Evolutionary conservation across 495 filamentous ascomycete genomes (phyloP).

Genomic region (Xylaria bambusicola): DNA sequence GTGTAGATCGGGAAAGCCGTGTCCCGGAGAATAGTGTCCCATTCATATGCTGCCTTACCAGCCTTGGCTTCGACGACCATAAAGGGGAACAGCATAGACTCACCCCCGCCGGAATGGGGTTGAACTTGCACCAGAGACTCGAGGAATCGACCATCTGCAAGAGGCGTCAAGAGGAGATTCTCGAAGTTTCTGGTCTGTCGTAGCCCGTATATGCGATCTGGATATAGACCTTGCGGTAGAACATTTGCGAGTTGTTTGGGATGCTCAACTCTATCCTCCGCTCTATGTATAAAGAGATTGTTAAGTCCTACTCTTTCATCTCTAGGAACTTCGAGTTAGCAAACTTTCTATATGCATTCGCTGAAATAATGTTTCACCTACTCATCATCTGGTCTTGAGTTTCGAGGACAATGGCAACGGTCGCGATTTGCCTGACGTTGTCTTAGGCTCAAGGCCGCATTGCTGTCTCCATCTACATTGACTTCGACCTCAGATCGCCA

Average conservation of each 20-base stretch:
- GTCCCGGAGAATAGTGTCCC: neutral
- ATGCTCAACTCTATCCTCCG: neutral
- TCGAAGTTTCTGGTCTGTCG: neutral
- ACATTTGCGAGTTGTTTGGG: too few relatives aligned
- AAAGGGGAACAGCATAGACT: neutral
- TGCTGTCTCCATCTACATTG: too few relatives aligned
- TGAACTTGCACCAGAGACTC: too few relatives aligned
- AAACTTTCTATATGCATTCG: too few relatives aligned
- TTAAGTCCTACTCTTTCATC: neutral
- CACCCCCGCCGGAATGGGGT: too few relatives aligned
- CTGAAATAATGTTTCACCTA: too few relatives aligned
- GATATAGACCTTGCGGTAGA: too few relatives aligned
- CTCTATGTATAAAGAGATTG: neutral
- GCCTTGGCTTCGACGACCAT: neutral
- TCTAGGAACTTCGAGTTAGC: too few relatives aligned
- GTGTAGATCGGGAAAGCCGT: neutral
- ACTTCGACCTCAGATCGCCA: too few relatives aligned
- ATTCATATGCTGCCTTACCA: neutral
- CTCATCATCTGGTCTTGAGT: neutral
- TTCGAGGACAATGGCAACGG: neutral
- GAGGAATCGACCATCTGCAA: too few relatives aligned
- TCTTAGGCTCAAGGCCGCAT: neutral
- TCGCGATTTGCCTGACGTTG: neutral
- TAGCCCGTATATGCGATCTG: neutral
- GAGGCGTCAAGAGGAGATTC: too few relatives aligned